Conservation (phyloP, 805 yeast species). For the Yamadazyma philogaea region DNA sequence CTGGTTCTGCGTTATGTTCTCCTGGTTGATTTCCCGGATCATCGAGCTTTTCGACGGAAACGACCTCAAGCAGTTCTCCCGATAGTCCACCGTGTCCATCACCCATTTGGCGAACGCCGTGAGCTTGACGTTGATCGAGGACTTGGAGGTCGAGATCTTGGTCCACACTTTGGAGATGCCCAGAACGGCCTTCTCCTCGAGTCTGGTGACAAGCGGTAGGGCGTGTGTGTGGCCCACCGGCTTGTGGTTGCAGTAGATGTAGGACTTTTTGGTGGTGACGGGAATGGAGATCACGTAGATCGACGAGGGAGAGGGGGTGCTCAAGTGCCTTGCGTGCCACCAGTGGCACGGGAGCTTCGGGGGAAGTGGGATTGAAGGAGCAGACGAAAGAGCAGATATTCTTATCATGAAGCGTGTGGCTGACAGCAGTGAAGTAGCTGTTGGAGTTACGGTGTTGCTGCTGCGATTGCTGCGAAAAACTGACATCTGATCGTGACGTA, state of each 20-base stretch:
- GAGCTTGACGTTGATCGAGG: constrained; percentile 54
- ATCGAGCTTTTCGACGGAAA: constrained; percentile 69
- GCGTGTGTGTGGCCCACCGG: constrained; percentile 21
- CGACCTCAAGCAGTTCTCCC: constrained; percentile 70
- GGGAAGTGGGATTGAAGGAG: too few relatives aligned
- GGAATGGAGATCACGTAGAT: constrained; percentile 70
- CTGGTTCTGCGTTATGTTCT: constrained; percentile 23
- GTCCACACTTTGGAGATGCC: constrained; percentile 63
- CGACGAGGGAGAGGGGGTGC: constrained; percentile 5
- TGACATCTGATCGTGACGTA: too few relatives aligned
- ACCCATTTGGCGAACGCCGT: constrained; percentile 51
- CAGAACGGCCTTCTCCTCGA: constrained; percentile 46
- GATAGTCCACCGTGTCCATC: constrained; percentile 69
- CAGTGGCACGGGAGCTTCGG: not conserved
- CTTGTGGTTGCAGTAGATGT: constrained; percentile 59
- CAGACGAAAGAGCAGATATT: too few relatives aligned
- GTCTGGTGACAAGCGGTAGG: constrained; percentile 32
- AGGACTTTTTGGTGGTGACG: constrained; percentile 57
- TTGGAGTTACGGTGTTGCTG: too few relatives aligned
- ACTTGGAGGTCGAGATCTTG: constrained; percentile 53
- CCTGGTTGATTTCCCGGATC: constrained; percentile 45
- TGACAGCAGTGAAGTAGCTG: too few relatives aligned
- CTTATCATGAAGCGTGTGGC: too few relatives aligned
- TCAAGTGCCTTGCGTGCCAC: not conserved
- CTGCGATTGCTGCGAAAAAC: not conserved